These are phyloP conservation scores for Citrus unshiu DNA, from an alignment of 345 rosid species.

Conservation along the genomic window DNA sequence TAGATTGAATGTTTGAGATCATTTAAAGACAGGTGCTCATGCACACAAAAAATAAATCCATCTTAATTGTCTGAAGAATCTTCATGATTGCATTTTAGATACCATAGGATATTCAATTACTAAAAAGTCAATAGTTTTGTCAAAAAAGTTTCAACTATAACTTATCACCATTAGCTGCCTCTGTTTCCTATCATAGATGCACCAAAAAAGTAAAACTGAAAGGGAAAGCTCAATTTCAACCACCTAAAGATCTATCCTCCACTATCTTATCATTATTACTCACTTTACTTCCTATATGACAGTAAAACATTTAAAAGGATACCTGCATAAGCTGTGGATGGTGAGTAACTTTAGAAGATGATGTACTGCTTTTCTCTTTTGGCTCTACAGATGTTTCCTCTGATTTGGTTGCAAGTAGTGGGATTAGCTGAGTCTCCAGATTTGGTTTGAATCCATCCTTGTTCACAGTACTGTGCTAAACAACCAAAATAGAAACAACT, in stretches of 20 bases:
- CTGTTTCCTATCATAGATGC: background rate
- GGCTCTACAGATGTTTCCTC: constrained; percentile 46
- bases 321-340: constrained; percentile 94
- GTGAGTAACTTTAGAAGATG: constrained; percentile 57
- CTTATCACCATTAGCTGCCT: constrained; percentile 1
- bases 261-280: background rate
- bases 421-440: constrained; percentile 82
- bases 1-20: background rate
- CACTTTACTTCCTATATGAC: background rate
- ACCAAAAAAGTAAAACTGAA: background rate
- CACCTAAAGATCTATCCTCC: background rate
- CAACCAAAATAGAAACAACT: constrained; percentile 24
- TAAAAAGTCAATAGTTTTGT: background rate
- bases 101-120: background rate
- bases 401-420: constrained; percentile 63
- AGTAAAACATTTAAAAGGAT: constrained; percentile 1
- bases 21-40: background rate
- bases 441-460: constrained; percentile 93
- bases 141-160: background rate
- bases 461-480: constrained; percentile 87
- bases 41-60: background rate
- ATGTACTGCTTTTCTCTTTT: constrained; percentile 40
- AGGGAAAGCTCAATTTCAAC: background rate
- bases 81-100: background rate
- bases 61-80: background rate